Base-by-base conservation (phyloP, 495 filamentous ascomycete species). In the Penicillium egyptiacum region DNA sequence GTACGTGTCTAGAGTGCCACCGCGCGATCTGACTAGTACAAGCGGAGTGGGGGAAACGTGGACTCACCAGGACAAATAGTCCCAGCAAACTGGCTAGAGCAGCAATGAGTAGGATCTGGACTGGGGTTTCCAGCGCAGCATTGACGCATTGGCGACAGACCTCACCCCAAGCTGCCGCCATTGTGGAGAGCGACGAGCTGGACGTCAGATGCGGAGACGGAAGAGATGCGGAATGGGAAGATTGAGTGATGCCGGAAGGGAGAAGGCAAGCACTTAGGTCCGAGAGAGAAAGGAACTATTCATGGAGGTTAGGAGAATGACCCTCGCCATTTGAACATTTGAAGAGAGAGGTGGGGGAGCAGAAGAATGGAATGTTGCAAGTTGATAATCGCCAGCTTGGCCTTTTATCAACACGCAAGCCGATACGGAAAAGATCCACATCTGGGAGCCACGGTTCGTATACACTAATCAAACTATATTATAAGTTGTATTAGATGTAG, bases 341-440 rank as follows among this genome's bases (percentile, higher is more conserved):
- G 26, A 46, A 51, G 54, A 51, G 58, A 10, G 44, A 35, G 35
- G 22, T n/a, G n/a, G n/a, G n/a, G n/a, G n/a, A n/a, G 28, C 23
- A 59, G 51, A 28, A 49, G 54, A 52, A 43, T 40, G 33, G 47
- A 51, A 65, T 50, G 60, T 60, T 53, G 54, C 14, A 55, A 49
- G 48, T 58, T 54, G 58, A 53, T 56, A 66, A 62, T 73, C 73
- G 73, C 73, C 73, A 75, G 71, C 73, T 71, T 75, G 73, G 63
- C 73, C 73, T 74, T 73, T 71, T 64, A 59, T 62, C 63, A 64
- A 64, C 63, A 54, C 66, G 66, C 63, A 64, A 66, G 59, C 61
- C 49, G 25, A 64, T 54, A 50, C 62, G 42, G 56, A 57, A 57
- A 40, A 28, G 40, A 54, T 62, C 53, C 53, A 55, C 53, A 25